Conservation (phyloP, 208 protist genomes). For the Endotrypanum monterogeii region DNA sequence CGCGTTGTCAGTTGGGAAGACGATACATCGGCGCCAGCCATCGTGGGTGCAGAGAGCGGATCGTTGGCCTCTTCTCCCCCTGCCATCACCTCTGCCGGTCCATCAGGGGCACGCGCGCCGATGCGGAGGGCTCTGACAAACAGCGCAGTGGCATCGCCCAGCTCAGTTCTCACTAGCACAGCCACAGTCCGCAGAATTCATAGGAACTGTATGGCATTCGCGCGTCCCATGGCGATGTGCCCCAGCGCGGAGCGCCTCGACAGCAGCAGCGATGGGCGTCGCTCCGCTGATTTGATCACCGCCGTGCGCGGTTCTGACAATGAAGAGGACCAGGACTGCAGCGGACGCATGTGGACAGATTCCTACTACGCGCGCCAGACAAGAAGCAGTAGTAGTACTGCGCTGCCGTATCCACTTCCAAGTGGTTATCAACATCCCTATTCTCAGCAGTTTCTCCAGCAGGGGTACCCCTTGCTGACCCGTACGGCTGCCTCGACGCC, state of each 20-base stretch:
- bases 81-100: not conserved
- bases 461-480: not conserved
- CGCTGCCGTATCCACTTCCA: not conserved
- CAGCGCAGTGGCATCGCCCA: not conserved
- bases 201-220: not conserved
- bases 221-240: not conserved
- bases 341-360: not conserved
- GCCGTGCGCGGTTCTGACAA: conserved; percentile 5
- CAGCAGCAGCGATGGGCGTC: conserved; percentile 4
- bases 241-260: conserved; percentile 7
- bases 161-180: not conserved
- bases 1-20: conserved; percentile 27
- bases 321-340: conserved; percentile 1
- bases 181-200: not conserved
- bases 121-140: not conserved
- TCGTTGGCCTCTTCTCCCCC: conserved; percentile 3
- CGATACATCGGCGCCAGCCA: conserved; percentile 5
- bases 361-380: not conserved
- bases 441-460: not conserved
- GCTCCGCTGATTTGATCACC: conserved; percentile 8
- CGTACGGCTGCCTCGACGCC: conserved; percentile 3
- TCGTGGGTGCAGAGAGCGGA: conserved; percentile 11
- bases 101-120: not conserved
- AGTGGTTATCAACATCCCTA: not conserved
- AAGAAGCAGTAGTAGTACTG: not conserved